Evolutionary conservation across 2,329 filamentous ascomycete species (phyloP), one percentile per base, ranked within the genome.

Genomic region (Scopulariopsis brevicaulis): DNA sequence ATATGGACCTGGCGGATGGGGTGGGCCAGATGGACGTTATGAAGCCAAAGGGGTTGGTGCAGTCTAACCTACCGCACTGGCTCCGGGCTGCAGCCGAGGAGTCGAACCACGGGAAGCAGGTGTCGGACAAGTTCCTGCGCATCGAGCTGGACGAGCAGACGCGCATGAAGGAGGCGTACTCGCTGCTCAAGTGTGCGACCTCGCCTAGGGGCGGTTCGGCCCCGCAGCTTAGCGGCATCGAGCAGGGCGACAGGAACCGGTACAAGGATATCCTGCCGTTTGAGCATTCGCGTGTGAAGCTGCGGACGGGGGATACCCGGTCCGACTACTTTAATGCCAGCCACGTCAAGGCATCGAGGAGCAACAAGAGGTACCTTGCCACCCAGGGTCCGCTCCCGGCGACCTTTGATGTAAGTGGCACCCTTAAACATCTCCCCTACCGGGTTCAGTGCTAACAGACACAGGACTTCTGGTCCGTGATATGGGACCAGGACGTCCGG

Each of bases 221-320:
- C 24, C 82, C 95, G 8, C 87, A 90, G 64, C 84, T 99, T 56
- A 94, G 89, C 0, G 94, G 94, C 8, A 88, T 99, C 34, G 94
- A 99, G 66, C 94, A 96, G 70, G 94, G 94, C 8, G 84, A 80
- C 20, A 97, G 97, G 75, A 99, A 99, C 65, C 83, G 94, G 10
- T 99, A 99, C 75, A 97, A 96, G 74, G 95, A 96, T 64, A 96
- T 97, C 58, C 86, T 96, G 73, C 94, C 94, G 0, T 99, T 95
- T 68, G 93, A 97, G 67, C 94, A 99, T 70, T 86, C 90, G 2
- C 79, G 94, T 60, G 94, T 99, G 57, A 90, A 83, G 63, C 73
- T 99, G 53, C 79, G 88, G 63, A 14, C 46, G 18, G 43, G 15
- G 0, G 74, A 80, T 1, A 86, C 85, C 14, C 79, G 77, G 24